These are phyloP conservation scores for Hexamita inflata DNA, from an alignment of 208 protist genomes.

Conservation along the genomic window DNA sequence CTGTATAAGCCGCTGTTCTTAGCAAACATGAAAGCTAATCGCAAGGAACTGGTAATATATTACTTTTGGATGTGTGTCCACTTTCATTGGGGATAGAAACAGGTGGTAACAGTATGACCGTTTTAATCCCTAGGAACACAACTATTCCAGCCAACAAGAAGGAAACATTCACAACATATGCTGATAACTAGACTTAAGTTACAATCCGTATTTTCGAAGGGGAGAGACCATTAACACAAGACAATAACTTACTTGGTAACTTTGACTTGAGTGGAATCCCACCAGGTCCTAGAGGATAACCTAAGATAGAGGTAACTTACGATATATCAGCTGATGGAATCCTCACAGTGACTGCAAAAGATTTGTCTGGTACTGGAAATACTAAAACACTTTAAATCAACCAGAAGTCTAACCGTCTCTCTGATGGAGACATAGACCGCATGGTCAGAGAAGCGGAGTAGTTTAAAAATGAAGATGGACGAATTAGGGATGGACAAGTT, in stretches of 20 bases:
- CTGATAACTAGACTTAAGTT: constrained; percentile 27
- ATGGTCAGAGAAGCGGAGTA: not conserved
- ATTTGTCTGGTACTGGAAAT: not conserved
- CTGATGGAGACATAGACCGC: not conserved
- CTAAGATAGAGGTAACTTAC: constrained; percentile 31
- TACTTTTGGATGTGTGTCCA: constrained; percentile 29
- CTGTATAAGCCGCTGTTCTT: constrained; percentile 24
- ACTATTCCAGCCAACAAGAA: constrained; percentile 27
- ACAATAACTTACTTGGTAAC: constrained; percentile 32
- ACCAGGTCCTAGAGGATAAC: constrained; percentile 11
- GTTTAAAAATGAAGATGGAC: not conserved
- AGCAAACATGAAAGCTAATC: not conserved
- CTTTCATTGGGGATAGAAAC: constrained; percentile 34
- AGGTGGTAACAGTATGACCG: constrained; percentile 24
- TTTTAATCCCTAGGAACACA: constrained; percentile 26
- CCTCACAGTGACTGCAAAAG: constrained; percentile 22
- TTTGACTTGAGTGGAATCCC: constrained; percentile 29
- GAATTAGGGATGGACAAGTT: too few relatives aligned
- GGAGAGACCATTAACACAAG: constrained; percentile 8
- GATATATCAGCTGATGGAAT: constrained; percentile 30
- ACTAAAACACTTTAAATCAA: not conserved
- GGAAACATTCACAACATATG: constrained; percentile 23
- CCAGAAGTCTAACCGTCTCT: not conserved
- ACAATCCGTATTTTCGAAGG: constrained; percentile 30
- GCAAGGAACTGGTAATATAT: not conserved